Evolutionary conservation across 2,329 filamentous ascomycete genomes (phyloP).

Genomic region (Fusarium torulosum): DNA sequence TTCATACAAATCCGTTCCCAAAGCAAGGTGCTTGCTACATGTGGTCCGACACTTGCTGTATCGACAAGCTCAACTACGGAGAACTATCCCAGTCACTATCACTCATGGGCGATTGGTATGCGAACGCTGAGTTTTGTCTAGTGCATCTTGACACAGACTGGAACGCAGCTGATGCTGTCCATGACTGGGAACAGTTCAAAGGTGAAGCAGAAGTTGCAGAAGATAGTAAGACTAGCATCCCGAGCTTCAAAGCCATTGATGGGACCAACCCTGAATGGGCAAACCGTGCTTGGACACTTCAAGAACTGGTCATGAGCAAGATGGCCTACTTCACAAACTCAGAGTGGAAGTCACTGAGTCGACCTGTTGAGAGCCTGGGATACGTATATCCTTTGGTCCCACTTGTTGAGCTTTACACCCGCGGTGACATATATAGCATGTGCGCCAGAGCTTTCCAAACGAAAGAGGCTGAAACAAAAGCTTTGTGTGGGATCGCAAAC

Average conservation of each 20-base stretch:
- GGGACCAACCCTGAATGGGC: neutral
- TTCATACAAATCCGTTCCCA: neutral
- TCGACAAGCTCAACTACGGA: conserved; percentile 10
- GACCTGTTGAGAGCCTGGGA: conserved; percentile 5
- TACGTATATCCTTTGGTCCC: conserved; percentile 7
- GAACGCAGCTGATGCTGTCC: neutral
- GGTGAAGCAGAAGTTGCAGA: neutral
- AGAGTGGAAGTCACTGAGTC: neutral
- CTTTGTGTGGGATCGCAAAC: neutral
- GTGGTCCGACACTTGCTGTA: conserved; percentile 13
- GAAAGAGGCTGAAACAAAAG: neutral
- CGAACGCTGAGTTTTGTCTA: conserved; percentile 3
- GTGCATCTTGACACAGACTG: conserved; percentile 5
- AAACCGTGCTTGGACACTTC: conserved; percentile 8
- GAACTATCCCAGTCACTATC: conserved; percentile 6
- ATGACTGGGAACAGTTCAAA: conserved; percentile 6
- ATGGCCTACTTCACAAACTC: conserved; percentile 10
- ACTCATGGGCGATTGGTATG: conserved; percentile 18
- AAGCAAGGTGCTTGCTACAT: conserved; percentile 2
- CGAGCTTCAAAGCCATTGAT: neutral
- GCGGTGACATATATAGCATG: too few relatives aligned
- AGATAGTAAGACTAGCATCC: neutral
- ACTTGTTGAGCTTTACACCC: neutral
- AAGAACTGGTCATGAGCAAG: conserved; percentile 11
- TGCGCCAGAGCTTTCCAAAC: neutral